A percentile compares a stretch with the other conserved stretches of the same genome.
Evolutionary conservation across 2,329 filamentous ascomycete genomes (phyloP).

Genomic region (Sporothrix inflata): DNA sequence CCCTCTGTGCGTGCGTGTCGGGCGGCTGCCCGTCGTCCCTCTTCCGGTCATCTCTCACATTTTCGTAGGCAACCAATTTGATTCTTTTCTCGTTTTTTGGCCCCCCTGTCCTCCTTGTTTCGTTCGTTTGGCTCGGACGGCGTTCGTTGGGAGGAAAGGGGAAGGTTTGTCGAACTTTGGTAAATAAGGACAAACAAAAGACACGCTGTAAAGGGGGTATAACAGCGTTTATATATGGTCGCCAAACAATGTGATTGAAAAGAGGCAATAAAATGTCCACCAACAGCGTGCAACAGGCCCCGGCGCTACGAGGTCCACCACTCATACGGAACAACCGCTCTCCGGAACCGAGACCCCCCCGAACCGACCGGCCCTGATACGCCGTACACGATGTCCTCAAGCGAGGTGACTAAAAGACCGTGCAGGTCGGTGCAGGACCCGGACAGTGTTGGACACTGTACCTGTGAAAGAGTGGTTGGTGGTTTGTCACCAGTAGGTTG

Average conservation of each 20-base stretch:
- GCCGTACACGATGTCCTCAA: slow-evolving; percentile 4
- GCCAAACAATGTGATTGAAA: slow-evolving; percentile 16
- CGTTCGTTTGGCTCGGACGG: slow-evolving; percentile 9
- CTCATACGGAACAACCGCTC: not conserved
- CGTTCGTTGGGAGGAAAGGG: not conserved
- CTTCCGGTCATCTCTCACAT: slow-evolving; percentile 18
- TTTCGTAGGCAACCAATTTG: not conserved
- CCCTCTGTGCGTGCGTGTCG: not conserved
- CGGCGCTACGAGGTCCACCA: slow-evolving; percentile 4
- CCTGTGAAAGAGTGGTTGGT: not conserved
- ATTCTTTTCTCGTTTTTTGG: not conserved
- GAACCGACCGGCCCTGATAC: not conserved
- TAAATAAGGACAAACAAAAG: not conserved
- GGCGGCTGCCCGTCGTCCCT: slow-evolving; percentile 15
- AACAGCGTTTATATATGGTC: not conserved
- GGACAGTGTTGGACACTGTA: not conserved
- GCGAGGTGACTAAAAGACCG: not conserved
- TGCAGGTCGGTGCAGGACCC: not conserved
- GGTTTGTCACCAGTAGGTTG: not conserved
- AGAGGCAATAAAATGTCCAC: not conserved
- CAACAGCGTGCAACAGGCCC: not conserved
- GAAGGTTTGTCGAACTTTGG: not conserved
- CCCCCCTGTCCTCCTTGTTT: not conserved
- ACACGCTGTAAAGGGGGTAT: not conserved
- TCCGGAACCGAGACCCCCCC: not conserved